Base-by-base conservation (phyloP, 73 alveolate genomes). In the Symbiodinium pilosum region DNA sequence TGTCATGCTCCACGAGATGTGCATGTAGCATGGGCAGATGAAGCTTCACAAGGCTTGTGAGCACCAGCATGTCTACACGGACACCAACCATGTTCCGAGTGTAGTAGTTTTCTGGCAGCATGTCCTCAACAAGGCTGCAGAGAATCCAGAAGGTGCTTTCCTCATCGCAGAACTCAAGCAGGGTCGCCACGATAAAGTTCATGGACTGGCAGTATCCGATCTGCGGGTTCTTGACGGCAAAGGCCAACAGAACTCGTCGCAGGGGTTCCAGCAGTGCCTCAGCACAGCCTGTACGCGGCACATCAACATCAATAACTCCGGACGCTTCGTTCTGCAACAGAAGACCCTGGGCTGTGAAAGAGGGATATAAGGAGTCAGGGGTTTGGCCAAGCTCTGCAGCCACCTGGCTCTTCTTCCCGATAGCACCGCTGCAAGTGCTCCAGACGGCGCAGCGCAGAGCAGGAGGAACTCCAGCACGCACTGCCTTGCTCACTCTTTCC, bases 101-200 rank as follows among this genome's bases (percentile, higher is more conserved):
- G 93, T 93, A 93, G 54, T 93, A 93, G 26, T 89, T 89, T 24
- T 93, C 93, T 11, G 98, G 98, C 51, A 93, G 39, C 43, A 93
- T 44, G 92, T 86, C 99, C 42, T 99, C 99, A 26, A 99, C 93
- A 64, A 99, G 73, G 38, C 99, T 92, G 64, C 94, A 77, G 16
- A 99, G 56, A 41, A 99, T 99, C 96, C 99, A 99, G 95, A 99
- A 99, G 36, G 99, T 99, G 43, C 87, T 91, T 91, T 99, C 99
- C 93, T 99, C 99, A 81, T 99, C 99, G 86, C 99, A 99, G 68
- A 99, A 99, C 94, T 99, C 87, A 86, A 99, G 99, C 84, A 99
- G 92, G 89, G 99, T 99, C 12, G 99, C 99, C 7, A 99, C 99
- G n/a, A 99, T 99, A 98, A 99, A 99, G 99, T 99, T 99, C 99